Evolutionary conservation across 2,329 filamentous ascomycete genomes (phyloP).

Genomic region (Beauveria sp.): DNA sequence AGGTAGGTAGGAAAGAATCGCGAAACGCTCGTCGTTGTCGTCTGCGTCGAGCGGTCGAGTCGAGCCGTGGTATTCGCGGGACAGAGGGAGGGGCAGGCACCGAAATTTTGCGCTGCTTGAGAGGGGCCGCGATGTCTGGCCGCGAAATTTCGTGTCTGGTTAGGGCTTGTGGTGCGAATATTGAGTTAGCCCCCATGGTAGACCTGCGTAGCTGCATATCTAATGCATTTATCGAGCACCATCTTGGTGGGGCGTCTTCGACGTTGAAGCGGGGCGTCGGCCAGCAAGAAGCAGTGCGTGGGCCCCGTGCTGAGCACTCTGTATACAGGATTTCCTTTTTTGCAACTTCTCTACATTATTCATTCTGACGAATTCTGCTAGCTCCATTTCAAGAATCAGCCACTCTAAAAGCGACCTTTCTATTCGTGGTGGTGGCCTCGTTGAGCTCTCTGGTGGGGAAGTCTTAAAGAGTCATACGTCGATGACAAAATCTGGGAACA

Average conservation of each 20-base stretch:
- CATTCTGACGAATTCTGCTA: slow-evolving; percentile 10
- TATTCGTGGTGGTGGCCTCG: neutral
- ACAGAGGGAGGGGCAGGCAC: slow-evolving; percentile 22
- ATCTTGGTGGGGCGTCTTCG: slow-evolving; percentile 16
- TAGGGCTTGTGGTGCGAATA: slow-evolving; percentile 32
- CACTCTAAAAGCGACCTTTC: neutral
- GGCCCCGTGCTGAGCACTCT: slow-evolving; percentile 9
- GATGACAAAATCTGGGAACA: slow-evolving; percentile 2
- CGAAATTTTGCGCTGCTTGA: slow-evolving; percentile 29
- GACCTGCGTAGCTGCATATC: slow-evolving; percentile 21
- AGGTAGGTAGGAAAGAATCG: neutral
- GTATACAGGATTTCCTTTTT: neutral
- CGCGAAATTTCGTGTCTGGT: slow-evolving; percentile 30
- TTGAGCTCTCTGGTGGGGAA: slow-evolving; percentile 4
- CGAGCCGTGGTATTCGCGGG: neutral
- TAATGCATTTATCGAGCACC: slow-evolving; percentile 20
- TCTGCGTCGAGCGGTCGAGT: slow-evolving; percentile 14
- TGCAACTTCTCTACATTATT: neutral
- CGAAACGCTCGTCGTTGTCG: slow-evolving; percentile 20
- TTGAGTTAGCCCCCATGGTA: slow-evolving; percentile 18
- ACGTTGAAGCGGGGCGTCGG: slow-evolving; percentile 20
- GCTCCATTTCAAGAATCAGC: neutral
- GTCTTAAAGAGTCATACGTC: slow-evolving; percentile 7
- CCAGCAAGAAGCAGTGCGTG: slow-evolving; percentile 9
- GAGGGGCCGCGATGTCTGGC: slow-evolving; percentile 20